Conservation (phyloP, 2,329 filamentous ascomycete species). For the Neobulgaria alba region DNA sequence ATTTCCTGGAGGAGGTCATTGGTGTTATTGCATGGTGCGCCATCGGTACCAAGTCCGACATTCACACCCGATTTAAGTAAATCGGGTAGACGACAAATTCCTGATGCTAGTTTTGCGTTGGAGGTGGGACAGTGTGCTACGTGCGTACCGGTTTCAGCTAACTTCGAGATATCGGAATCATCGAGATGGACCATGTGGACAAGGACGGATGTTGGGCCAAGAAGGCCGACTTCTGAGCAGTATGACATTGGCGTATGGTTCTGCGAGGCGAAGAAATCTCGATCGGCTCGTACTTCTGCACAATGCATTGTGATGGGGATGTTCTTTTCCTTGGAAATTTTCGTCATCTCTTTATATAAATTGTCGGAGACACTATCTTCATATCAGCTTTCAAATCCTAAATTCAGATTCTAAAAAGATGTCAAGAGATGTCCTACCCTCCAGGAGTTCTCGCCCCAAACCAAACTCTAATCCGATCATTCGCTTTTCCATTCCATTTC, state of each 20-base stretch:
- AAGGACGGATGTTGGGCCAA: constrained; percentile 36
- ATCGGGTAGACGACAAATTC: constrained; percentile 38
- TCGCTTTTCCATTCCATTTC: too few species aligned
- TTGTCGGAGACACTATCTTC: too few species aligned
- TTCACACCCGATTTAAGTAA: constrained; percentile 37
- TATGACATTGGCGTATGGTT: constrained; percentile 37
- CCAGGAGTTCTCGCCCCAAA: too few species aligned
- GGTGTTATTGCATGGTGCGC: constrained; percentile 42
- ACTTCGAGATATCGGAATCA: constrained; percentile 34
- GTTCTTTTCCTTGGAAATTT: too few species aligned
- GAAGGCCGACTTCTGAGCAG: constrained; percentile 30
- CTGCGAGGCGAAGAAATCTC: too few species aligned
- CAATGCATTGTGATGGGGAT: too few species aligned
- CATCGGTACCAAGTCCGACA: constrained; percentile 41
- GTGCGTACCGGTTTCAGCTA: constrained; percentile 33
- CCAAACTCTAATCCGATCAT: too few species aligned
- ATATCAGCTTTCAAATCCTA: too few species aligned
- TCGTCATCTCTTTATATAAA: too few species aligned
- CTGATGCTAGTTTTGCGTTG: constrained; percentile 43
- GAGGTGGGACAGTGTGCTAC: constrained; percentile 43
- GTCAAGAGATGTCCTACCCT: too few species aligned
- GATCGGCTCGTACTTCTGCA: too few species aligned
- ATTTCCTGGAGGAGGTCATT: constrained; percentile 44
- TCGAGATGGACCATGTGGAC: constrained; percentile 44
- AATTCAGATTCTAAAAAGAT: too few species aligned